phyloP scores from a whole-genome alignment of 257 asterid species.

The Leptodermis oblonga region DNA sequence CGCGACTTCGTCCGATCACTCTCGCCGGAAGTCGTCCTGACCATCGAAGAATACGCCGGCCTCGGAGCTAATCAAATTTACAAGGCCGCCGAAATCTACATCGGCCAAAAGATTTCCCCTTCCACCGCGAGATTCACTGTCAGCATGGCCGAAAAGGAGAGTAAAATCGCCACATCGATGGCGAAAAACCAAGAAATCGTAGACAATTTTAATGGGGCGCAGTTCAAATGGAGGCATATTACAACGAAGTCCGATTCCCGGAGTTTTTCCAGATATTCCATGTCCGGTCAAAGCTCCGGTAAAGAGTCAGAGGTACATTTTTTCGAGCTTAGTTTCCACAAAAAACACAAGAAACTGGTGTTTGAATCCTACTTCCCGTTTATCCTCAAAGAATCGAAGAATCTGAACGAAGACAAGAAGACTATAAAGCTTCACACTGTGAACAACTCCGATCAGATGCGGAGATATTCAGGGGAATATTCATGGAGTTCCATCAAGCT shows the following conservation, averaged over 20 bases:
- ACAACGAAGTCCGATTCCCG: slow-evolving; percentile 24
- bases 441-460: slow-evolving; percentile 20
- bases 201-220: slow-evolving; percentile 30
- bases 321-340: slow-evolving; percentile 35
- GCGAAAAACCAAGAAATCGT: slow-evolving; percentile 28
- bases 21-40: slow-evolving; percentile 31
- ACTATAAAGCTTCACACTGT: slow-evolving; percentile 36
- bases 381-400: slow-evolving; percentile 24
- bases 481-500: slow-evolving; percentile 40
- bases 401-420: slow-evolving; percentile 27
- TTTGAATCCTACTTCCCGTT: slow-evolving; percentile 38
- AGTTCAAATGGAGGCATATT: slow-evolving; percentile 39
- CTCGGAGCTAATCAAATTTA: slow-evolving; percentile 36
- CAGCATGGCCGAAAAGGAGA: slow-evolving; percentile 37
- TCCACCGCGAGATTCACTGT: slow-evolving; percentile 27
- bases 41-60: slow-evolving; percentile 39
- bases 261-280: slow-evolving; percentile 14
- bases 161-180: slow-evolving; percentile 31
- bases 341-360: slow-evolving; percentile 29
- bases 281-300: slow-evolving; percentile 19
- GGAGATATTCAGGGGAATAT: slow-evolving; percentile 24
- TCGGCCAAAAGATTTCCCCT: slow-evolving; percentile 35
- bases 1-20: slow-evolving; percentile 25
- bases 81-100: slow-evolving; percentile 37
- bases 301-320: slow-evolving; percentile 22